Base-by-base conservation (phyloP, 768 basidiomycete genomes). In the Termitomyces sp. region DNA sequence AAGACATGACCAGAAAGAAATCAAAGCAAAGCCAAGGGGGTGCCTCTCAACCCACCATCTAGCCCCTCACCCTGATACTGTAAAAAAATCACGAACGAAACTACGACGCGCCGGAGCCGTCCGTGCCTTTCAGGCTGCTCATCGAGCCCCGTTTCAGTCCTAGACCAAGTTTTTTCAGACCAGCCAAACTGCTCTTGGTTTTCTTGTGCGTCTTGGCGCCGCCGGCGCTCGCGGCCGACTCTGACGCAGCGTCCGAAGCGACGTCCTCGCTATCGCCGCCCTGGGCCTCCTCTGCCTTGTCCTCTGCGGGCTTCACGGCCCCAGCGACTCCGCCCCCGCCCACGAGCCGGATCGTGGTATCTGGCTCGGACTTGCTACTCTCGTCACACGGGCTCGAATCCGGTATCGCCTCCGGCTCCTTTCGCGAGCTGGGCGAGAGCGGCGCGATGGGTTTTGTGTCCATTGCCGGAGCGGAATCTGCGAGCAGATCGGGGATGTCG, bases 341-440 rank as follows among this genome's bases (percentile, higher is more conserved):
- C n/a, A 87, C 78, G 14, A 87, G 67, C 45, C 83, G 80, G 52
- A 87, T 76, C 13, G 82, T 84, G 11, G 76, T 71, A 47, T 76
- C 75, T 20, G 74, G 65, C 18, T 59, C 61, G 7, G 30, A 41
- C 32, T 28, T 54, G 49, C 54, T 54, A 49, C 54, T 53, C 32
- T 32, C 38, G 38, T 46, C 49, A 20, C 53, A 47, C 22, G 53
- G 14, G 32, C 45, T n/a, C 1, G 44, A 18, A 43, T 58, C 62
- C 14, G 45, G 58, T 14, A 36, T 56, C 3, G 41, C 45, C 11
- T 59, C 58, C 20, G 54, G 32, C 11, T 55, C 56, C 57, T 43
- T 55, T 13, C 56, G 26, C 10, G 59, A 43, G 18, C 53, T 47
- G 6, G 63, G 57, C 16, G 68, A 67, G 13, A 69, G 65, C 18